A percentile compares a stretch with the other conserved stretches of the same genome.
These are phyloP conservation scores for Tricladium varicosporioides DNA, from an alignment of 2,329 filamentous ascomycete genomes.

Conservation along the genomic window DNA sequence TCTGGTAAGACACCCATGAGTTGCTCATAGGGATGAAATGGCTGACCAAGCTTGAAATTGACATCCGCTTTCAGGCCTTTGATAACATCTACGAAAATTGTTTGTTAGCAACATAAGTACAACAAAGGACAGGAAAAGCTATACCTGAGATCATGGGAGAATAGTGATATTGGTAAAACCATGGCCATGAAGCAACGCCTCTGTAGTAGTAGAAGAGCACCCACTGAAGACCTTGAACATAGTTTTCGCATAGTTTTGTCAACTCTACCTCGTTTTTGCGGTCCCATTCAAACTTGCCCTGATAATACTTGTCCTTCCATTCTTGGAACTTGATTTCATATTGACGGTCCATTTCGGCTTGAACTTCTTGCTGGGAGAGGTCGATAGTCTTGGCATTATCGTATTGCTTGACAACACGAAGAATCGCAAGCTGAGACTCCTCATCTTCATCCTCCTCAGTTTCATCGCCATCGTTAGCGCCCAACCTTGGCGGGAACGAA, in stretches of 20 bases:
- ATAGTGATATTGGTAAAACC: conserved; percentile 97
- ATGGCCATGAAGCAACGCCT: conserved; percentile 96
- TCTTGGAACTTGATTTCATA: conserved; percentile 87
- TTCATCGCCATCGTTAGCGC: conserved; percentile 55
- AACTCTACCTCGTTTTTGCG: conserved; percentile 78
- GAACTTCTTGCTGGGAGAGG: conserved; percentile 72
- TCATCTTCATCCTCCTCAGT: conserved; percentile 72
- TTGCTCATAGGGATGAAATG: conserved; percentile 93
- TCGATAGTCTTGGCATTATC: conserved; percentile 88
- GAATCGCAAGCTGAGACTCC: conserved; percentile 78
- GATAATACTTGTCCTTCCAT: conserved; percentile 96
- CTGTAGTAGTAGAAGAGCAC: conserved; percentile 97
- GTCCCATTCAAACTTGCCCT: conserved; percentile 86
- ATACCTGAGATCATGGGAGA: conserved; percentile 89
- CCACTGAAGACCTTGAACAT: conserved; percentile 97
- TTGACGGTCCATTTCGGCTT: conserved; percentile 74
- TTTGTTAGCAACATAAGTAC: conserved; percentile 17
- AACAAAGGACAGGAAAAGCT: conserved; percentile 24
- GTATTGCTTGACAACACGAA: conserved; percentile 84
- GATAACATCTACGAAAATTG: conserved; percentile 65
- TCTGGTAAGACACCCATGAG: conserved; percentile 98
- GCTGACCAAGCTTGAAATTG: conserved; percentile 90
- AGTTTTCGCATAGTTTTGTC: conserved; percentile 84
- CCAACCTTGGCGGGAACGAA: conserved; percentile 49
- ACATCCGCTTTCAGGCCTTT: conserved; percentile 84